phyloP scores from a whole-genome alignment of 2,329 filamentous ascomycete species.

The Scorias spongiosa region DNA sequence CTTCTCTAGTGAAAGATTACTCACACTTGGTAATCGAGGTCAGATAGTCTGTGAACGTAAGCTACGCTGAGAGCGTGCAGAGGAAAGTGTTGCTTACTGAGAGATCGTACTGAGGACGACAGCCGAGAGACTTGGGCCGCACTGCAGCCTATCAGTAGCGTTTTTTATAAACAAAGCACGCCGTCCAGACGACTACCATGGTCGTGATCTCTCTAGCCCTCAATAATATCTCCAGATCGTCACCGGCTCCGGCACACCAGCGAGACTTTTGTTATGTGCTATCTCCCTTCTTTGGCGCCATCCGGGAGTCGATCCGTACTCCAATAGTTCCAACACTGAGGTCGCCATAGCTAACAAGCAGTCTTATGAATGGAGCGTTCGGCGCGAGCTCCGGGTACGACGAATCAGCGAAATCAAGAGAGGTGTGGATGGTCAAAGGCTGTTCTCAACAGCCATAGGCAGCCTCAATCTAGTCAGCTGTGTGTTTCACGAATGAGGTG shows the following conservation, averaged over 20 bases:
- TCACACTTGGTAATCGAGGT: conserved; percentile 29
- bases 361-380: conserved; percentile 21
- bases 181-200: conserved; percentile 22
- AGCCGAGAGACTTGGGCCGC: no score
- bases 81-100: conserved; percentile 13
- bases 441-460: conserved; percentile 21
- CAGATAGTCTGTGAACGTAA: conserved; percentile 29
- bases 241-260: conserved; percentile 28
- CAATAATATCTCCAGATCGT: conserved; percentile 27
- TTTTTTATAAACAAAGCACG: no score
- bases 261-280: conserved; percentile 28
- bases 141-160: no score
- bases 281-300: conserved; percentile 20
- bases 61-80: conserved; percentile 29
- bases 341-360: conserved; percentile 14
- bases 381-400: conserved; percentile 21
- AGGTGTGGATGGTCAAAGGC: conserved; percentile 26
- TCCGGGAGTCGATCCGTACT: conserved; percentile 21
- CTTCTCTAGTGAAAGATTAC: conserved; percentile 7
- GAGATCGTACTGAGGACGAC: no score
- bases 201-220: conserved; percentile 26
- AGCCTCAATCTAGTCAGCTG: conserved; percentile 24
- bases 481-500: conserved; percentile 20
- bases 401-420: conserved; percentile 22
- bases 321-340: conserved; percentile 13